Evolutionary conservation across 495 filamentous ascomycete species (phyloP), one percentile per base, ranked within the genome.

Genomic region (Lindgomyces ingoldianus): DNA sequence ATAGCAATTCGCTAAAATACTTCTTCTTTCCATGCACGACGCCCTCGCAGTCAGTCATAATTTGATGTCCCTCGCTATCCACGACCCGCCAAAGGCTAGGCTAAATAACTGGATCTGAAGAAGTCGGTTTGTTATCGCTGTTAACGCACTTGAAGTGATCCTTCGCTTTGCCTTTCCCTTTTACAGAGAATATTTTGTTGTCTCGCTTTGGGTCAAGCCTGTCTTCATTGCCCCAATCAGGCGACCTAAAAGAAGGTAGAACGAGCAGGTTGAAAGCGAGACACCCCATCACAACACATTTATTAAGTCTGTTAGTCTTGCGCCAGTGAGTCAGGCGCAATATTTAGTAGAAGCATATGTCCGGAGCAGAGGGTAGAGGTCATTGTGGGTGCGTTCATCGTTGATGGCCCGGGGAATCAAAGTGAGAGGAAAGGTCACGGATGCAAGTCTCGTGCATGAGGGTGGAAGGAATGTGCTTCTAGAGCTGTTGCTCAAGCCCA

Each of bases 381-480:
- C 56, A 1, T 65, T 60, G 1, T 42, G 33, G 8, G 62, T 56
- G 26, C 62, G 61, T 30, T 60, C 62, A 33, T 60, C 48, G 26
- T 53, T 60, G 33, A 65, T 26, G 16, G 62, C 60, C 14, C 56
- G 47, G 4, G n/a, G 55, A 60, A 47, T 65, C 47, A 36, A 65
- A 60, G 29, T 46, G 62, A 11, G 62, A 60, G 62, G 60, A 60
- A 16, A 47, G 27, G 36, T 65, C 46, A 14, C n/a, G 27, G 25
- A 65, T 41, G 30, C 60, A 65, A 33, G 62, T 54, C 10, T 29
- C 25, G 27, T 65, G 55, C 48, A 65, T 54, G 30, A 65, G 62
- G 62, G 53, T 12, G 56, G 56, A 1, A 65, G 33, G 36, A 60
- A 65, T 4, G 62, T 65, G 25, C 55, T 59, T 4, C 56, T 47